Evolutionary conservation across 2,329 filamentous ascomycete genomes (phyloP), one percentile per base, ranked within the genome.

Genomic region (Passalora sequoiae): DNA sequence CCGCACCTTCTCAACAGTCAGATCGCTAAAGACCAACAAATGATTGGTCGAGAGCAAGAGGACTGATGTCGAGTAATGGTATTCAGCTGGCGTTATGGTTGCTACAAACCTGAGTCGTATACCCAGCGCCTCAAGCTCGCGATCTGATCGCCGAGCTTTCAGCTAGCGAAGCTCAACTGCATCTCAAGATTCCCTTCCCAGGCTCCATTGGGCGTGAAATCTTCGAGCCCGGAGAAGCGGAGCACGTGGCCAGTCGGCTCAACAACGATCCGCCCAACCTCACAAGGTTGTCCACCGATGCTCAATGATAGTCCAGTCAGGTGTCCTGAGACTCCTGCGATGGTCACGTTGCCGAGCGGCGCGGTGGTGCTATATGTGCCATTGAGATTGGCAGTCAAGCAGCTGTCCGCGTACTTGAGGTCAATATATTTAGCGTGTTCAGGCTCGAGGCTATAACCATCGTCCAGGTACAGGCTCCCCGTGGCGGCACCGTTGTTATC

Each of bases 371-470:
- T 30, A 44, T 53, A 60, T 4, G 37, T 40, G 12, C 58, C 58
- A 10, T 45, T 44, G 28, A 56, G 41, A 12, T 38, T 40, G 4
- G 50, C 44, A 16, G 38, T 43, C 5, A 60, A 46, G 17, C 38
- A 43, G 41, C 46, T 38, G 38, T 50, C 40, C 16, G 45, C 17
- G 27, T 50, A 59, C 2, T 43, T 40, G 43, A 55, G 52, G 49
- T 59, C 13, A 16, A 86, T 73, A 49, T 68, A 70, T 5, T 79
- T 69, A 0, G 72, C 80, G 0, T 69, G 67, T n/a, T 72, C 67
- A 1, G 76, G 80, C 31, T 63, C 57, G 8, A 86, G 42, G 40
- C 78, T 83, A 63, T 81, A 28, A 15, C 37, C 81, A 54, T 89
- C 84, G 55, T 89, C 84, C 3, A 88, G 60, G 31, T 51, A 51